These are phyloP conservation scores for Penicillium sp. DNA, from an alignment of 2,329 filamentous ascomycete species.

Conservation along the genomic window DNA sequence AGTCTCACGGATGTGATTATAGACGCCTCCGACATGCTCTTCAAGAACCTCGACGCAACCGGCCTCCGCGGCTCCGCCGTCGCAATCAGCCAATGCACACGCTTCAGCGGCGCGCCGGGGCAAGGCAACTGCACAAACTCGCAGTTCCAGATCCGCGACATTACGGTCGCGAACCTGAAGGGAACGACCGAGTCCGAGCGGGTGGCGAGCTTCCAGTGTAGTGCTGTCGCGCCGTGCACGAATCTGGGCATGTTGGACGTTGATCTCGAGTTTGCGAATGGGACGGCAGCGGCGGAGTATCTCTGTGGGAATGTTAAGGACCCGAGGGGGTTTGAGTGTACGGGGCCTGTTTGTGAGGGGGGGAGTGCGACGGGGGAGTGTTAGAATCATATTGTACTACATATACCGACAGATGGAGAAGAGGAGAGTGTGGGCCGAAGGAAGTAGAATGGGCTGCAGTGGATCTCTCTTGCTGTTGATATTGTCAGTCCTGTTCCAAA, in stretches of 20 bases:
- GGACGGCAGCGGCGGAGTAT: constrained; percentile 26
- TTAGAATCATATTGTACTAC: constrained; percentile 1
- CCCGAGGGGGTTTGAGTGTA: constrained; percentile 32
- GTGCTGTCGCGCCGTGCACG: constrained; percentile 33
- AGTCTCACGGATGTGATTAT: background rate
- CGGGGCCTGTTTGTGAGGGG: constrained; percentile 26
- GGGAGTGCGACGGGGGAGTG: constrained; percentile 41
- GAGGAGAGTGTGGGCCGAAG: too few species aligned
- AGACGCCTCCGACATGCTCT: constrained; percentile 42
- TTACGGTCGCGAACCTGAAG: constrained; percentile 28
- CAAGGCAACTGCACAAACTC: constrained; percentile 47
- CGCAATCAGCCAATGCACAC: constrained; percentile 48
- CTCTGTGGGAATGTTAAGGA: constrained; percentile 34
- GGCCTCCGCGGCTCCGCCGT: constrained; percentile 38
- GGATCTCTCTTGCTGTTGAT: too few species aligned
- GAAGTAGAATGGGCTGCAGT: too few species aligned
- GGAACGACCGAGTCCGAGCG: constrained; percentile 25
- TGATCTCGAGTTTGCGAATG: constrained; percentile 26
- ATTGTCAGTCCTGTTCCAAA: too few species aligned
- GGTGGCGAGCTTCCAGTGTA: constrained; percentile 39
- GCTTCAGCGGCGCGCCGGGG: constrained; percentile 36
- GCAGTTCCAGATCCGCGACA: constrained; percentile 46
- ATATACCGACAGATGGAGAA: too few species aligned
- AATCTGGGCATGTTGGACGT: constrained; percentile 28
- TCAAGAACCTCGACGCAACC: constrained; percentile 40